These are phyloP conservation scores for Agrostemma githago DNA, from an alignment of 148 eudicot genomes.

Conservation along the genomic window DNA sequence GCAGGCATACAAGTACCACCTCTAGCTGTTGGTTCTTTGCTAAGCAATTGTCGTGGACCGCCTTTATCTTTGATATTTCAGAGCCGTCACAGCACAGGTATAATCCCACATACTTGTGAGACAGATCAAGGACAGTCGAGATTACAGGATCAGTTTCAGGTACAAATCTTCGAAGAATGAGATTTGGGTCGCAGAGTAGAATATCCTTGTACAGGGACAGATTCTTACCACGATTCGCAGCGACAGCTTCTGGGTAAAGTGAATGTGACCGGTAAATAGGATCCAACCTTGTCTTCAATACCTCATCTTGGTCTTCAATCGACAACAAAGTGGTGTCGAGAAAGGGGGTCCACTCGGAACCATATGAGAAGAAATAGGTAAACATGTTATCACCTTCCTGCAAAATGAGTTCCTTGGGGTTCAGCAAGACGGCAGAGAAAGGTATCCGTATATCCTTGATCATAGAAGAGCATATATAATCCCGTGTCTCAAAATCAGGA, in stretches of 20 bases:
- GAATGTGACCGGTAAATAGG: neutral
- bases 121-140: neutral
- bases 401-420: too few species aligned
- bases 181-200: conserved; percentile 5
- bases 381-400: neutral
- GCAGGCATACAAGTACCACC: neutral
- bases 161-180: neutral
- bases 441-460: too few species aligned
- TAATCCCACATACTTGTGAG: conserved; percentile 4
- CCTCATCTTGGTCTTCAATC: neutral
- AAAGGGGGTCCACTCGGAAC: neutral
- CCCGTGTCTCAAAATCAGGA: too few species aligned
- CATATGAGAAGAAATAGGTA: neutral
- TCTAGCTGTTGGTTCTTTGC: conserved; percentile 9
- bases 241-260: too few species aligned
- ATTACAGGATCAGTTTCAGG: neutral
- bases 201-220: conserved; percentile 4
- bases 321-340: neutral
- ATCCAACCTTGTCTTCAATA: conserved; percentile 1
- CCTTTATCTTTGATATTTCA: neutral
- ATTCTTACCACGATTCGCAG: too few species aligned
- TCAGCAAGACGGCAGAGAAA: neutral
- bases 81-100: neutral
- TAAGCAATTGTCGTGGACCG: neutral
- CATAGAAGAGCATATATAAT: too few species aligned